Evolutionary conservation across 1,284 basidiomycete species (phyloP).

Genomic region (Apiotrichum mycotoxinovorans): DNA sequence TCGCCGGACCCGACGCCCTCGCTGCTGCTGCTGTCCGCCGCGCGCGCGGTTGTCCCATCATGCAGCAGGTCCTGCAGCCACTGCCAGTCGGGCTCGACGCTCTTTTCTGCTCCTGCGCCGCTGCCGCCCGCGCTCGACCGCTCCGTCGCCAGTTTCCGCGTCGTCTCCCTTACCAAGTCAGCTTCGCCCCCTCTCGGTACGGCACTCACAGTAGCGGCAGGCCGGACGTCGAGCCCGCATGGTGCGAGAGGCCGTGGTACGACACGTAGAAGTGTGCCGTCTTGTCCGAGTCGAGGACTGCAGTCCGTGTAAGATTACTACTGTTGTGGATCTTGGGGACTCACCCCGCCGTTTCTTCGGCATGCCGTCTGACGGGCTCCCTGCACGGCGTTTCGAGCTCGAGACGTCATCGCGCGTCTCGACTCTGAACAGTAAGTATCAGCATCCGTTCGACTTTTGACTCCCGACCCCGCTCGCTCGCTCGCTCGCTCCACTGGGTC

Average conservation of each 20-base stretch:
- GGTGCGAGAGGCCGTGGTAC: conserved; percentile 12
- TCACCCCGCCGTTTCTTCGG: conserved; percentile 1
- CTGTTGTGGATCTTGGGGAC: not conserved
- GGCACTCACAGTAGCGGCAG: conserved; percentile 20
- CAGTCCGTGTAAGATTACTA: not conserved
- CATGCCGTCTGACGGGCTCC: not conserved
- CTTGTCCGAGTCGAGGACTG: conserved; percentile 3
- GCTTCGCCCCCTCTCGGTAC: too few relatives aligned
- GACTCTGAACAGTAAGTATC: too few relatives aligned
- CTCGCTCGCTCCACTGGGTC: too few relatives aligned
- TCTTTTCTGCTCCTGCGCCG: not conserved
- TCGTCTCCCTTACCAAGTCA: too few relatives aligned
- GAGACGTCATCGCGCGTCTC: not conserved
- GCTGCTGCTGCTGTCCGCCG: too few relatives aligned
- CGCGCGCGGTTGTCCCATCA: not conserved
- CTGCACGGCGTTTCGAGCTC: not conserved
- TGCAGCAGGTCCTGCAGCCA: conserved; percentile 17
- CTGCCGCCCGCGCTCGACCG: not conserved
- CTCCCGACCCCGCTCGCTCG: too few relatives aligned
- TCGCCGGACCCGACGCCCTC: not conserved
- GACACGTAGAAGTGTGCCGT: conserved; percentile 18
- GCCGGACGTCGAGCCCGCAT: conserved; percentile 19
- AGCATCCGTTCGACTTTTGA: too few relatives aligned
- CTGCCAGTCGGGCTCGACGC: conserved; percentile 14
- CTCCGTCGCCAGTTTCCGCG: not conserved